Percentiles rank a stretch among this genome's conserved stretches.
Conservation (phyloP, 2,329 filamentous ascomycete genomes). For the Fusarium euwallaceae region DNA sequence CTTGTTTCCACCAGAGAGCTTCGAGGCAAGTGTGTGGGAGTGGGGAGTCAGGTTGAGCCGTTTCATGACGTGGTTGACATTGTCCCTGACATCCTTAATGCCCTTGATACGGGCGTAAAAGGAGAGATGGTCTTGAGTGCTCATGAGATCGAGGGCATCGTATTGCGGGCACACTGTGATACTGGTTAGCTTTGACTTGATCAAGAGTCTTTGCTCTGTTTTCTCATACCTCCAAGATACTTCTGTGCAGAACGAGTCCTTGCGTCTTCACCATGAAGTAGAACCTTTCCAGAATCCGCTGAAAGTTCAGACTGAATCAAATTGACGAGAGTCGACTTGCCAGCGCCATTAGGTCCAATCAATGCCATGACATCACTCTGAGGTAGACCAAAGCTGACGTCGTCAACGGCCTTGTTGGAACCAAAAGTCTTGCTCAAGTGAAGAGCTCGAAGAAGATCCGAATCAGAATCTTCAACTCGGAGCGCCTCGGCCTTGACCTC, state of each 20-base stretch:
- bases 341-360: constrained; percentile 82
- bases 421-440: constrained; percentile 78
- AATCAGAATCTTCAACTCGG: constrained; percentile 48
- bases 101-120: constrained; percentile 88
- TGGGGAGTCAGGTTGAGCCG: constrained; percentile 81
- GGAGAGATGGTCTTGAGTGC: constrained; percentile 80
- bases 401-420: constrained; percentile 74
- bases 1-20: constrained; percentile 88
- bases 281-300: constrained; percentile 67
- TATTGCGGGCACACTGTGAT: constrained; percentile 84
- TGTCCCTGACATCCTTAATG: constrained; percentile 76
- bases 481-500: constrained; percentile 24
- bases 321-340: constrained; percentile 78
- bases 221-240: constrained; percentile 75
- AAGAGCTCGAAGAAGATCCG: constrained; percentile 70
- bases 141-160: constrained; percentile 88
- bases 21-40: constrained; percentile 76
- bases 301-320: not conserved
- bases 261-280: constrained; percentile 80
- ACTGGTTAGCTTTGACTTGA: constrained; percentile 49
- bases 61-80: constrained; percentile 77
- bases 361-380: constrained; percentile 80
- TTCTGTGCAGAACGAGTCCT: constrained; percentile 68
- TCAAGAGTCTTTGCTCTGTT: constrained; percentile 77
- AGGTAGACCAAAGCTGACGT: constrained; percentile 78